These are phyloP conservation scores for Mucor irregularis DNA, from an alignment of 371 early-diverging fungal species.

Conservation along the genomic window DNA sequence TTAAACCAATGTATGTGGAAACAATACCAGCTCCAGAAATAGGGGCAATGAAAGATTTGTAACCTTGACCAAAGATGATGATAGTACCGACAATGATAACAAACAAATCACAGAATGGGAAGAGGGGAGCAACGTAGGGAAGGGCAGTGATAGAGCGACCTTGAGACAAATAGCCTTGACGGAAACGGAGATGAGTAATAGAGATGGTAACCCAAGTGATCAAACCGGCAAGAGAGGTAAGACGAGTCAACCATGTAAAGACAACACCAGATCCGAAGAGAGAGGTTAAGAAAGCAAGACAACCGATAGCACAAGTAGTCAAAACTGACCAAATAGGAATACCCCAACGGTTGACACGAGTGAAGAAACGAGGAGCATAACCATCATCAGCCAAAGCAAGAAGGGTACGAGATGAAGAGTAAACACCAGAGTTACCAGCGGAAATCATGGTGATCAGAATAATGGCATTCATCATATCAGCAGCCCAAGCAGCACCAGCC, in stretches of 20 bases:
- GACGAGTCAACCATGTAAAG: slow-evolving; percentile 70
- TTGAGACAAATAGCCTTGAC: slow-evolving; percentile 73
- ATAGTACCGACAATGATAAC: slow-evolving; percentile 61
- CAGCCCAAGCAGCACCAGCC: slow-evolving; percentile 68
- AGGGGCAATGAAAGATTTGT: slow-evolving; percentile 48
- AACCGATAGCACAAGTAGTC: slow-evolving; percentile 60
- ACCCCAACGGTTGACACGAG: slow-evolving; percentile 56
- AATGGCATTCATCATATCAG: slow-evolving; percentile 78
- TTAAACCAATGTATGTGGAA: slow-evolving; percentile 56
- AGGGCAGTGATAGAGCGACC: slow-evolving; percentile 61
- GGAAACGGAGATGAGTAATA: slow-evolving; percentile 80
- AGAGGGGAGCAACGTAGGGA: slow-evolving; percentile 72
- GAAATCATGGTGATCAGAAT: slow-evolving; percentile 74
- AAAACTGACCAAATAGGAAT: slow-evolving; percentile 63
- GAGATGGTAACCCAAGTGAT: slow-evolving; percentile 82
- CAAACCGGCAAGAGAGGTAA: slow-evolving; percentile 79
- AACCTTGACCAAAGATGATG: slow-evolving; percentile 71
- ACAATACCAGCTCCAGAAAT: slow-evolving; percentile 40
- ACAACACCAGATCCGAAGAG: slow-evolving; percentile 65
- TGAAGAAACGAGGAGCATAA: slow-evolving; percentile 68
- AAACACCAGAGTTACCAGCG: slow-evolving; percentile 82
- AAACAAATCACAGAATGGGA: slow-evolving; percentile 70
- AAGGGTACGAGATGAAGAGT: slow-evolving; percentile 73
- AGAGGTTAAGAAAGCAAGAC: slow-evolving; percentile 56
- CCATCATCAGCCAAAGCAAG: slow-evolving; percentile 71